Base-by-base conservation (phyloP, 768 basidiomycete species). In the Suillus ampliporus region DNA sequence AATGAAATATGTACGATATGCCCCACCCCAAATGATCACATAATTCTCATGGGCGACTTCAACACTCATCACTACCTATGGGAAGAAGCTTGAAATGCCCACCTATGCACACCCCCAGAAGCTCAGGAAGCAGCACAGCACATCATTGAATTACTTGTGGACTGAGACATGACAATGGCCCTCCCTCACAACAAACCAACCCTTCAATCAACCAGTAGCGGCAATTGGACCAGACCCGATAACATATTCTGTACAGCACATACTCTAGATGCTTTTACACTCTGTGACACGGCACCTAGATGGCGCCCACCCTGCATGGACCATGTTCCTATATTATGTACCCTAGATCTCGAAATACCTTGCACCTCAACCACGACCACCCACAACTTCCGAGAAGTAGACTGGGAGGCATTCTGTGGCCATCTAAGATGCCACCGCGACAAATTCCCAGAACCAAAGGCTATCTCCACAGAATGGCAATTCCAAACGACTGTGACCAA, bases 161-260 rank as follows among this genome's bases (percentile, higher is more conserved):
- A 69, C 1, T 59, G 67, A 26, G 57, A 67, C 23, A 69, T 79
- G 71, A 58, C 62, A 10, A 31, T 31, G 31, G 31, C 6, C 3
- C 31, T 31, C 3, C 31, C 31, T 3, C 3, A 31, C 3, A 6
- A 61, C 15, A 60, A 73, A 6, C 75, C 70, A 15, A 79, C 72
- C 0, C 69, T 77, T 0, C 34, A 65, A 57, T 54, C 65, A 0
- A 60, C 58, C 2, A 21, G 28, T 4, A 69, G 69, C 17, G 64
- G 64, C 15, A 76, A 76, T 56, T 69, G 67, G 61, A 79, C 77
- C 0, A 28, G 78, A 5, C 72, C 72, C 0, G 78, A 80, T 64
- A 80, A 81, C 28, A 70, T 80, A 0, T 80, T 75, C 53, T 63
- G 67, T 26, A 63, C 67, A 1, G 60, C 56, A 2, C 31, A 31